phyloP scores from a whole-genome alignment of 768 basidiomycete species.

The Mycena epipterygia region DNA sequence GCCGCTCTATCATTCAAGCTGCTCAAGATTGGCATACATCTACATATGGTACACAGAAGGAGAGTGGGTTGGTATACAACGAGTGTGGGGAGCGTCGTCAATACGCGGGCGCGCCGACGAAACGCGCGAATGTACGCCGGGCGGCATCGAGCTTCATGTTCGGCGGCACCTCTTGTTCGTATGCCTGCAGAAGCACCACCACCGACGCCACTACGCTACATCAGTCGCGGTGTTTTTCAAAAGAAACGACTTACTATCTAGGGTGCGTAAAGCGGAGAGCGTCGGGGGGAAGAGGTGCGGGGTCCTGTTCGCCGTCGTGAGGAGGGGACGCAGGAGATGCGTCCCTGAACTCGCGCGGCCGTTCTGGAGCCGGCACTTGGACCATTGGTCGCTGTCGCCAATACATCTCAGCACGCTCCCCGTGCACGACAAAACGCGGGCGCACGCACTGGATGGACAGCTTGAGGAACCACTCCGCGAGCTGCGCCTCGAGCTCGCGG shows the following conservation, averaged over 20 bases:
- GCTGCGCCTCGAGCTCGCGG: slow-evolving; percentile 21
- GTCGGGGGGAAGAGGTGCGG: slow-evolving; percentile 21
- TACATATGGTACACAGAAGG: background rate
- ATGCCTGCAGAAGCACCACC: slow-evolving; percentile 10
- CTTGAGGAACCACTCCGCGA: slow-evolving; percentile 23
- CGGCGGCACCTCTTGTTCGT: slow-evolving; percentile 16
- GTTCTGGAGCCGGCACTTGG: slow-evolving; percentile 28
- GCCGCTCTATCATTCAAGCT: background rate
- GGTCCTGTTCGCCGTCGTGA: slow-evolving; percentile 18
- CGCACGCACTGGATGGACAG: slow-evolving; percentile 24
- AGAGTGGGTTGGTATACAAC: slow-evolving; percentile 1
- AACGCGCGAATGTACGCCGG: slow-evolving; percentile 18
- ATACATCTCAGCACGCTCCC: background rate
- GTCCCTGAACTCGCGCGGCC: slow-evolving; percentile 8
- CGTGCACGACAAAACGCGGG: background rate
- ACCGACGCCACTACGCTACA: slow-evolving; percentile 12
- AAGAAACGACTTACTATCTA: slow-evolving; percentile 9
- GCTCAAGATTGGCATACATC: too few relatives aligned
- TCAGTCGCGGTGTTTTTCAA: background rate
- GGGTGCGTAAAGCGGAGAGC: slow-evolving; percentile 15
- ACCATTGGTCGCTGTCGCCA: slow-evolving; percentile 27
- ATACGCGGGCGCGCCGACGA: slow-evolving; percentile 26
- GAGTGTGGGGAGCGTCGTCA: slow-evolving; percentile 7
- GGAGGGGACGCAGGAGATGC: slow-evolving; percentile 26
- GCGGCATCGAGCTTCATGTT: slow-evolving; percentile 21